phyloP scores from a whole-genome alignment of 495 filamentous ascomycete species.

The Xylaria acuta region DNA sequence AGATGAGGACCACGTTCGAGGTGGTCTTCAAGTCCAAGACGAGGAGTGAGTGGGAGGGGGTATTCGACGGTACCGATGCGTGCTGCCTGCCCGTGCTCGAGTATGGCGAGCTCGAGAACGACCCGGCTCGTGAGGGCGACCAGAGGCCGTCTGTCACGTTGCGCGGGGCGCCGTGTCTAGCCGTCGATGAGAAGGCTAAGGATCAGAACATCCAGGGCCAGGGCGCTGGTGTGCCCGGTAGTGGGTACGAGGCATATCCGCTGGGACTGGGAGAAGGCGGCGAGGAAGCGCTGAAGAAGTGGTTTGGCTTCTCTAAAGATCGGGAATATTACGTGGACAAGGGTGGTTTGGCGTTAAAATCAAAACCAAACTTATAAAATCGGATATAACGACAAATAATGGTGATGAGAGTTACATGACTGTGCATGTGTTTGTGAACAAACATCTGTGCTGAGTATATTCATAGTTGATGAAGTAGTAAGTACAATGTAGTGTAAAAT shows the following conservation, averaged over 20 bases:
- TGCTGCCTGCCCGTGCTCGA: constrained; percentile 88
- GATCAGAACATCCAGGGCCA: constrained; percentile 50
- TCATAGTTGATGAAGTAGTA: neutral
- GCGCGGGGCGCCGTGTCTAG: constrained; percentile 65
- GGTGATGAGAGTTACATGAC: neutral
- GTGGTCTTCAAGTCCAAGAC: constrained; percentile 73
- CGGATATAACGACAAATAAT: neutral
- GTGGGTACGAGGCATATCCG: constrained; percentile 66
- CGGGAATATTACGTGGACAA: constrained; percentile 69
- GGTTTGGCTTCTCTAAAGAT: constrained; percentile 80
- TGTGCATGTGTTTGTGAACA: neutral
- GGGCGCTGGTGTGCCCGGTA: constrained; percentile 56
- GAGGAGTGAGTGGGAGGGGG: constrained; percentile 77
- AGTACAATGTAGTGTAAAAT: neutral
- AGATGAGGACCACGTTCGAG: constrained; percentile 65
- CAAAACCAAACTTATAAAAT: constrained; percentile 57
- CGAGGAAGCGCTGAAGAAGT: constrained; percentile 69
- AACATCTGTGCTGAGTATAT: neutral
- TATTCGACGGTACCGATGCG: constrained; percentile 90
- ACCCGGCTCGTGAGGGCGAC: constrained; percentile 64
- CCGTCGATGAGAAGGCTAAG: constrained; percentile 50
- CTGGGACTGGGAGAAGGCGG: constrained; percentile 74
- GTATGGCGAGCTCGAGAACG: constrained; percentile 71
- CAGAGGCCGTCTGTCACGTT: constrained; percentile 78
- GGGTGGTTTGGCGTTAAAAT: constrained; percentile 61